Percentiles rank a stretch among this genome's conserved stretches.
phyloP scores from a whole-genome alignment of 345 rosid species.

The Arabis alpina region DNA sequence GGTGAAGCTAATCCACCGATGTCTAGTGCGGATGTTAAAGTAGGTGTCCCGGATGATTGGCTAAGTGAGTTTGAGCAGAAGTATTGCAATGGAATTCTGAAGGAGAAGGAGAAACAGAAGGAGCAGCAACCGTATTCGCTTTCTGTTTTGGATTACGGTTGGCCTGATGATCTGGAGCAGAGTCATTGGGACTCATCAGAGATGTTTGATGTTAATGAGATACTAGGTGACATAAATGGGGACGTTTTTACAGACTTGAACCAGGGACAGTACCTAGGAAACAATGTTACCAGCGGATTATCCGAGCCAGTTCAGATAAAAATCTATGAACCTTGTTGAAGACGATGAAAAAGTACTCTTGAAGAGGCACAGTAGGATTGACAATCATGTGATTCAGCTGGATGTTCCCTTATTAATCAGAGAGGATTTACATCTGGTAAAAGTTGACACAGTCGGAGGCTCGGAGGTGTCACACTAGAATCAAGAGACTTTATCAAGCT shows the following conservation, averaged over 20 bases:
- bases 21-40: too few relatives aligned
- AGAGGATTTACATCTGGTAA: constrained; percentile 45
- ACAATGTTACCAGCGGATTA: background rate
- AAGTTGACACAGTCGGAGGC: constrained; percentile 43
- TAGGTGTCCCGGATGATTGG: constrained; percentile 11
- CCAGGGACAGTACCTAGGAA: background rate
- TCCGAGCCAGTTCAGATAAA: background rate
- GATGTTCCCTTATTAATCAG: constrained; percentile 47
- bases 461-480: constrained; percentile 34
- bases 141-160: constrained; percentile 32
- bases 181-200: constrained; percentile 28
- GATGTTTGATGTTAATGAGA: constrained; percentile 58
- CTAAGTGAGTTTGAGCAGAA: constrained; percentile 21
- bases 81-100: background rate
- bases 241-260: constrained; percentile 17
- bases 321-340: constrained; percentile 41
- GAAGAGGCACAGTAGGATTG: constrained; percentile 55
- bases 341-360: constrained; percentile 88
- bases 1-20: too few relatives aligned
- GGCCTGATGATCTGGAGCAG: constrained; percentile 32
- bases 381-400: constrained; percentile 48
- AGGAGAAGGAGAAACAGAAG: constrained; percentile 24
- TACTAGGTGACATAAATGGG: constrained; percentile 44
- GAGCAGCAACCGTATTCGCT: constrained; percentile 4
- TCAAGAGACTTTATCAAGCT: constrained; percentile 46